Conservation (phyloP, 495 filamentous ascomycete species). For the Haplographium delicatum region DNA sequence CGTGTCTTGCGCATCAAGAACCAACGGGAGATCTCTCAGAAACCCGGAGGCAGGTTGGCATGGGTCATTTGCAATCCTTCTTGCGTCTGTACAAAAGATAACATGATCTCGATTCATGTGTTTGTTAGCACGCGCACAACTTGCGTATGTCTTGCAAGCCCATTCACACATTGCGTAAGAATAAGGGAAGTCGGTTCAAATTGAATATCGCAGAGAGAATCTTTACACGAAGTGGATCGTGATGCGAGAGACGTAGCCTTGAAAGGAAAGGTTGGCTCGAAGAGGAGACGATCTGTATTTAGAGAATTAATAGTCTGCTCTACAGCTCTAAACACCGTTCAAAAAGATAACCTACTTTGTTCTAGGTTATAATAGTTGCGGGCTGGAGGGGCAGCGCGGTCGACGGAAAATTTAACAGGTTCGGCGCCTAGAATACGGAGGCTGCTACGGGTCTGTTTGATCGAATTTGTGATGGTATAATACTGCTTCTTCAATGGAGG, state of each 20-base stretch:
- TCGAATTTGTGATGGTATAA: slow-evolving; percentile 12
- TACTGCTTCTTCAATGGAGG: slow-evolving; percentile 5
- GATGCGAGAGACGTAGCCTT: slow-evolving; percentile 17
- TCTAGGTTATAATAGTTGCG: slow-evolving; percentile 14
- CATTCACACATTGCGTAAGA: slow-evolving; percentile 17
- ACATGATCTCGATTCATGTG: slow-evolving; percentile 16
- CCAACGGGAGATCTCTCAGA: slow-evolving; percentile 17
- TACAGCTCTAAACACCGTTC: slow-evolving; percentile 14
- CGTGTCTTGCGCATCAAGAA: slow-evolving; percentile 17
- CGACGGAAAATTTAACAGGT: too few relatives aligned
- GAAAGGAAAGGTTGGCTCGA: slow-evolving; percentile 15
- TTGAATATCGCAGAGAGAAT: slow-evolving; percentile 17
- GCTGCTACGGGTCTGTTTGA: slow-evolving; percentile 14
- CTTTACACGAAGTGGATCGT: slow-evolving; percentile 17
- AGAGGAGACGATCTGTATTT: slow-evolving; percentile 20
- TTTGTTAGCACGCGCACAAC: slow-evolving; percentile 12
- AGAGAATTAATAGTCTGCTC: slow-evolving; percentile 19
- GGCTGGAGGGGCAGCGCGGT: too few relatives aligned
- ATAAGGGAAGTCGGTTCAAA: slow-evolving; percentile 13
- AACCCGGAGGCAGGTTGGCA: slow-evolving; percentile 16
- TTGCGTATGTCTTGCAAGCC: slow-evolving; percentile 18
- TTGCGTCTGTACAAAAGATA: slow-evolving; percentile 8
- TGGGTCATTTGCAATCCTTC: slow-evolving; percentile 10
- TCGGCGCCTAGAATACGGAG: too few relatives aligned
- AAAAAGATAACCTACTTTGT: slow-evolving; percentile 16